Evolutionary conservation across 805 yeast genomes (phyloP), one percentile per base, ranked within the genome.

Genomic region (Candida broadrunensis): DNA sequence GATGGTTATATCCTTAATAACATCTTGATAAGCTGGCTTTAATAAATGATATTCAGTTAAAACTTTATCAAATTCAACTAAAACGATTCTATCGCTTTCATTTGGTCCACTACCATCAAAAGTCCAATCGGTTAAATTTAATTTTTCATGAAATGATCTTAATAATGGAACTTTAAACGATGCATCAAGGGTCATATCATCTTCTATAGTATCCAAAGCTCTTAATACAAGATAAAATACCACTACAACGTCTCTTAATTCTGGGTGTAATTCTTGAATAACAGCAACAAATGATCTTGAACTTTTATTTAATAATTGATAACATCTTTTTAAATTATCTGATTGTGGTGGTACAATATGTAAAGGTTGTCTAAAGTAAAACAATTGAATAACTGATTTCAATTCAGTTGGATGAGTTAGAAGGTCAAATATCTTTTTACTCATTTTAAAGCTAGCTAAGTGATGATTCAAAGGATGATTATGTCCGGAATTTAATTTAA

Each of bases 201-300:
- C 99, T 62, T 93, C 99, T 41, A 93, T 76, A 1, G 99, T 93
- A 58, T 93, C 99, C 53, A 93, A 76, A 2, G 96, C 99, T 45
- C 99, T 77, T 48, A 93, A 68, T 17, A 89, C 75, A 41, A 93
- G 64, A 63, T 93, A 93, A 65, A 93, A 93, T 5, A 93, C 44
- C 89, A 81, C 81, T 46, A 88, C 76, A 1, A 85, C 86, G 47
- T 81, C 81, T 49, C 96, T 78, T 48, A 93, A 70, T 55, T 89
- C 96, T 0, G 97, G 97, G 58, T 88, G 85, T 44, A 93, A 74
- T 60, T 93, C 96, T 71, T 77, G 75, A 54, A 91, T 91, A 17
- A 93, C 99, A 0, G 95, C 88, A 14, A 85, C 89, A 61, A 93
- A 93, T 3, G 97, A 88, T 48, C 99, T 78, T 13, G 97, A 90